Evolutionary conservation across 345 rosid species (phyloP).

Genomic region (Populus alba): DNA sequence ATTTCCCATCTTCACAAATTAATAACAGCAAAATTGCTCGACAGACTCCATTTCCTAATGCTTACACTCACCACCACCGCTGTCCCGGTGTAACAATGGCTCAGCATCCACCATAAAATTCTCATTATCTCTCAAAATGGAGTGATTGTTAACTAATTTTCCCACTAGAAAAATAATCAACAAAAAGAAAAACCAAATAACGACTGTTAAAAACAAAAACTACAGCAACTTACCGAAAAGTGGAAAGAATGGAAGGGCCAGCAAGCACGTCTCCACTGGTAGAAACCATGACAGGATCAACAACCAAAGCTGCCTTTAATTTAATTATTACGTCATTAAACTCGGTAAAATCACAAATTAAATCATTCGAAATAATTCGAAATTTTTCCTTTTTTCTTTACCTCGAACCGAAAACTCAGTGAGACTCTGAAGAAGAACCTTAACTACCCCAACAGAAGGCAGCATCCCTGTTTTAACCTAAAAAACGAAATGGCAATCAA

Average conservation of each 20-base stretch:
- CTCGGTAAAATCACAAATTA: constrained; percentile 10
- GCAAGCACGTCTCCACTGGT: constrained; percentile 91
- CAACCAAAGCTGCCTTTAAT: constrained; percentile 80
- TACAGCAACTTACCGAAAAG: constrained; percentile 53
- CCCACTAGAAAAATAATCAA: not conserved
- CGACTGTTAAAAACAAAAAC: not conserved
- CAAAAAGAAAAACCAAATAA: not conserved
- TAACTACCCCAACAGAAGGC: constrained; percentile 66
- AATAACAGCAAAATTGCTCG: too few relatives aligned
- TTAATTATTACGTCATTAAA: constrained; percentile 31
- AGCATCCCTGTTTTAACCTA: constrained; percentile 98
- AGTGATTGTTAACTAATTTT: not conserved
- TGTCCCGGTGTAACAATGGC: too few relatives aligned
- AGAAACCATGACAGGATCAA: constrained; percentile 98
- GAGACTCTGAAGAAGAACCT: constrained; percentile 53
- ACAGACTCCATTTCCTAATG: too few relatives aligned
- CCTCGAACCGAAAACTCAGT: constrained; percentile 64
- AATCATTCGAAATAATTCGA: not conserved
- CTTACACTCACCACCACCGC: too few relatives aligned
- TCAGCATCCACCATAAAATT: too few relatives aligned
- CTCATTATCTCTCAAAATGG: too few relatives aligned
- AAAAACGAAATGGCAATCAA: constrained; percentile 6
- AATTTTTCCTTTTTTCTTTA: constrained; percentile 24
- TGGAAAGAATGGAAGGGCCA: constrained; percentile 65
- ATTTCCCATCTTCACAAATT: too few relatives aligned